A percentile compares a stretch with the other conserved stretches of the same genome.
Conservation (phyloP, 208 protist species). For the Wallacemonas sp. region DNA sequence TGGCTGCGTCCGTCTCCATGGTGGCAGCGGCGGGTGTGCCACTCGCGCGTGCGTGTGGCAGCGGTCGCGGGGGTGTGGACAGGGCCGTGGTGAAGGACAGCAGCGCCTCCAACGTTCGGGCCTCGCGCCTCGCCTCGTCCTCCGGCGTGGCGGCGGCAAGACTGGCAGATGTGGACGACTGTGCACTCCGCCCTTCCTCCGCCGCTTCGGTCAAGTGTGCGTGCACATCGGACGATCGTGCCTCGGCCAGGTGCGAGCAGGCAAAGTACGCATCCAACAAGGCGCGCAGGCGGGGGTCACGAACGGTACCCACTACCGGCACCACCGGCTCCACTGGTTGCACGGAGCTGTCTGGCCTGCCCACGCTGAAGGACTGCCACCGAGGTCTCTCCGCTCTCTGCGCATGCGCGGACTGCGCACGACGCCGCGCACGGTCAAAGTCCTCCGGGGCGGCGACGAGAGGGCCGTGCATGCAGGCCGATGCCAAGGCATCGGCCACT, state of each 20-base stretch:
- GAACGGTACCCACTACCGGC: neutral
- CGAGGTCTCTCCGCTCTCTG: too few species aligned
- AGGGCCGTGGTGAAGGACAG: constrained; percentile 11
- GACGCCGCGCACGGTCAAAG: neutral
- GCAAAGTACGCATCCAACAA: constrained; percentile 8
- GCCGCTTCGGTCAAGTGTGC: neutral
- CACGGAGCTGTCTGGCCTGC: too few species aligned
- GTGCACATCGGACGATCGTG: neutral
- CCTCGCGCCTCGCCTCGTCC: neutral
- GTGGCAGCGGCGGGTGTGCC: too few species aligned
- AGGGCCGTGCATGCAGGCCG: constrained; percentile 7
- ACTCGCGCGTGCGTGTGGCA: neutral
- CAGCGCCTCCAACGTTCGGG: constrained; percentile 9
- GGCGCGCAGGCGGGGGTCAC: neutral
- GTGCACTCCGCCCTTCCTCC: neutral
- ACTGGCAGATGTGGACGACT: neutral
- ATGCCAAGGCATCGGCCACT: neutral
- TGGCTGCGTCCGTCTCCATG: too few species aligned
- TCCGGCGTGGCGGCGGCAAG: too few species aligned
- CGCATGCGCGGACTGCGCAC: neutral
- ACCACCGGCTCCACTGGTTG: neutral
- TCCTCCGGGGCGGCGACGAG: neutral
- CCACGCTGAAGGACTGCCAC: too few species aligned
- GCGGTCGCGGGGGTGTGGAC: constrained; percentile 4
- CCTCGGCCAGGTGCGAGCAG: neutral